These are phyloP conservation scores for Raddia distichophylla DNA, from an alignment of 176 grass and related monocot genomes.

Conservation along the genomic window DNA sequence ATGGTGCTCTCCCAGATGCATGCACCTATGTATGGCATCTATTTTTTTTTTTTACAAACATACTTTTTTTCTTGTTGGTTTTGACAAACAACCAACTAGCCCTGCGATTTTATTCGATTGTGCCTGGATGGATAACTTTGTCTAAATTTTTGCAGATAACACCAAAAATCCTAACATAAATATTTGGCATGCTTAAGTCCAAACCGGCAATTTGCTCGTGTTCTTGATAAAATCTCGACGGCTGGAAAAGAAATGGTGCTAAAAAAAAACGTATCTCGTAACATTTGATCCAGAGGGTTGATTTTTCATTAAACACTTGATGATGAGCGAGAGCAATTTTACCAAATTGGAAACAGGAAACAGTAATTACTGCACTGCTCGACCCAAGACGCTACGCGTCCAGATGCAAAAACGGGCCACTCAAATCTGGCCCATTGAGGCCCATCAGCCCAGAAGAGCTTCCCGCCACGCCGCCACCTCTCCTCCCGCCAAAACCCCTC, in stretches of 20 bases:
- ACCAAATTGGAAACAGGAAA: no score
- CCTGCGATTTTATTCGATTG: slow-evolving; percentile 33
- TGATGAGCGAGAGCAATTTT: no score
- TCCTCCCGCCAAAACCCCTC: slow-evolving; percentile 47
- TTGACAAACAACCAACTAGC: slow-evolving; percentile 36
- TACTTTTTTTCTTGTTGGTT: not conserved
- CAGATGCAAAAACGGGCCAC: not conserved
- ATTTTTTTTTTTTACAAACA: not conserved
- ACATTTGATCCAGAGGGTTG: no score
- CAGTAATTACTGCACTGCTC: not conserved
- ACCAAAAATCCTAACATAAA: no score
- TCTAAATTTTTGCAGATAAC: not conserved
- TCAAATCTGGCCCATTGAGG: not conserved
- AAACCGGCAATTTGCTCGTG: no score
- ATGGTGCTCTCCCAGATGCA: slow-evolving; percentile 26
- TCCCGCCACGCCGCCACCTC: slow-evolving; percentile 51
- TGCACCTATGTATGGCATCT: slow-evolving; percentile 34
- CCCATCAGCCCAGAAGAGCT: not conserved
- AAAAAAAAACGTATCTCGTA: no score
- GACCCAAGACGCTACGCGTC: not conserved
- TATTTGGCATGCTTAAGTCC: no score
- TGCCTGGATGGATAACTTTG: not conserved
- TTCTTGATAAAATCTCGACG: no score
- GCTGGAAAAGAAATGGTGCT: no score
- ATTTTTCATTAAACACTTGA: not conserved